phyloP scores from a whole-genome alignment of 2,329 filamentous ascomycete species.

The Thielaviopsis populi region DNA sequence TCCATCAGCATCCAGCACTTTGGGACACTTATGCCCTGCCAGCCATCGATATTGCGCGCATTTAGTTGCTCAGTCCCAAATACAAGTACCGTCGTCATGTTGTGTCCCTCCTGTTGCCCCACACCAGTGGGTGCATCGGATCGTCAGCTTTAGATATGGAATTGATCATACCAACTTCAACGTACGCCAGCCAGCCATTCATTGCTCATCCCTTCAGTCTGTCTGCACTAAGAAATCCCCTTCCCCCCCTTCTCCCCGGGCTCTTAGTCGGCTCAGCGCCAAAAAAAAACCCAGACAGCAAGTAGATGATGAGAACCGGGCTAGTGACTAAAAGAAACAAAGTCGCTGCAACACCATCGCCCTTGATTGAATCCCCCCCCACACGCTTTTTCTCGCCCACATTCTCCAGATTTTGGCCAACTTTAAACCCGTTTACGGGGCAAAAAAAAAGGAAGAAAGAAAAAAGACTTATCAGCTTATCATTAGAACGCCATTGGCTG shows the following conservation, averaged over 20 bases:
- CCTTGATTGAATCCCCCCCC: too few relatives aligned
- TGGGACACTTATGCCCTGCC: not conserved
- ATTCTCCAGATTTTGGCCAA: too few relatives aligned
- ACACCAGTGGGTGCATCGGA: slow-evolving; percentile 1
- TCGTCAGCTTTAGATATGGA: not conserved
- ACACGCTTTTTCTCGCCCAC: too few relatives aligned
- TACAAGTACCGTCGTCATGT: not conserved
- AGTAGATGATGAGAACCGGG: too few relatives aligned
- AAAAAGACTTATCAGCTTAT: not conserved
- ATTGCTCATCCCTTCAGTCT: not conserved
- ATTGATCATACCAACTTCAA: not conserved
- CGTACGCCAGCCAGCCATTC: too few relatives aligned
- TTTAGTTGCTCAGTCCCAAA: not conserved
- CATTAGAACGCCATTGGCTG: not conserved
- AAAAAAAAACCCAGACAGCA: too few relatives aligned
- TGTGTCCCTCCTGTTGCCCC: not conserved
- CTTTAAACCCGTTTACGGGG: too few relatives aligned
- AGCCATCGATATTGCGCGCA: not conserved
- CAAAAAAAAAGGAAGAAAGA: too few relatives aligned
- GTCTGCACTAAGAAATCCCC: not conserved
- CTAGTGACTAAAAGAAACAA: too few relatives aligned
- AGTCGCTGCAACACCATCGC: too few relatives aligned
- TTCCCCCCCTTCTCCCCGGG: too few relatives aligned
- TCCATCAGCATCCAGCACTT: not conserved
- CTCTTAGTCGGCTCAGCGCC: too few relatives aligned